Conservation (phyloP, 805 yeast genomes). For the Nakazawaea ishiwadae region DNA sequence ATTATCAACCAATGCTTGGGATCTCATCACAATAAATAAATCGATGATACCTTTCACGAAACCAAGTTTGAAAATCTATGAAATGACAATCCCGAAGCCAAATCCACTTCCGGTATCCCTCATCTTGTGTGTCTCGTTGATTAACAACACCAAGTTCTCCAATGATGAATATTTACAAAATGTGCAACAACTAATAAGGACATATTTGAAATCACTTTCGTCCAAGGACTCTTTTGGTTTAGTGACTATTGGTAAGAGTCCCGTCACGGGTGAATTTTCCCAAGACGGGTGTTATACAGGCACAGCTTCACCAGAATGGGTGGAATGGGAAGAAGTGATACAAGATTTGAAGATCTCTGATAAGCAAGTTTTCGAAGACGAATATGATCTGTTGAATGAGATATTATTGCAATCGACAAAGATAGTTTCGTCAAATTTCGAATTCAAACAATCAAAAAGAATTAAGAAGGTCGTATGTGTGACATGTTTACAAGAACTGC, state of each 20-base stretch:
- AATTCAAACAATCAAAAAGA: not conserved
- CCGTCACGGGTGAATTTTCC: constrained; percentile 1
- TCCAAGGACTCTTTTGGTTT: constrained; percentile 10
- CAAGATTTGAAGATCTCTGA: constrained; percentile 1
- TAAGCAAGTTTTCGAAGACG: not conserved
- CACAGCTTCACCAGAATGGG: constrained; percentile 5
- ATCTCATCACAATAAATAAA: not conserved
- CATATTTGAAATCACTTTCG: not conserved
- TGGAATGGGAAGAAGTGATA: constrained; percentile 10
- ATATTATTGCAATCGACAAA: not conserved
- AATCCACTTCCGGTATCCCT: constrained; percentile 2
- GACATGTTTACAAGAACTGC: not conserved
- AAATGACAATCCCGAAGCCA: constrained; percentile 7
- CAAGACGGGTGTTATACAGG: constrained; percentile 8
- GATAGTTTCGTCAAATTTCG: not conserved
- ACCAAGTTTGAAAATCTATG: not conserved
- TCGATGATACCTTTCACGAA: constrained; percentile 4
- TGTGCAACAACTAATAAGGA: not conserved
- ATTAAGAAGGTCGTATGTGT: constrained; percentile 6
- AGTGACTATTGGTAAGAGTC: constrained; percentile 10
- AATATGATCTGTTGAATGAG: not conserved
- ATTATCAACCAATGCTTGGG: constrained; percentile 11
- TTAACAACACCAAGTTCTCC: not conserved
- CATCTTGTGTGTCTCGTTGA: constrained; percentile 4
- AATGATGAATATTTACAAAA: not conserved